Conservation (phyloP, 2,329 filamentous ascomycete genomes). For the Saccharata proteae region DNA sequence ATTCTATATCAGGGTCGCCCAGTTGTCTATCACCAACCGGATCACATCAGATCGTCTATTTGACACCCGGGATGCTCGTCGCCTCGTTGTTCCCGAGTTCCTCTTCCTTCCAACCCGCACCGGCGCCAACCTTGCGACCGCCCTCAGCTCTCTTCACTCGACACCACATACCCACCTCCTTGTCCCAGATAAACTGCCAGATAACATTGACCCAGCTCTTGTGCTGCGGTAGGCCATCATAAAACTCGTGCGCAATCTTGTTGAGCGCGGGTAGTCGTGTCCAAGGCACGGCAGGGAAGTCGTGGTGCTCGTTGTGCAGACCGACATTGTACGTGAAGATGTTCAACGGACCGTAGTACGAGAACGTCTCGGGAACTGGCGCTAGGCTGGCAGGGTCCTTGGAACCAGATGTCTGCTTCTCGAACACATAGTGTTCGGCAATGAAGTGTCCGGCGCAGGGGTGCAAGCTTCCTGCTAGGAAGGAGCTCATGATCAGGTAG, state of each 20-base stretch:
- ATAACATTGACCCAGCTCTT: conserved; percentile 86
- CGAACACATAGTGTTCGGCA: conserved; percentile 65
- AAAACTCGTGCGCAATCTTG: conserved; percentile 79
- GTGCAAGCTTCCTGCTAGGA: conserved; percentile 87
- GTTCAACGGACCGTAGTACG: conserved; percentile 91
- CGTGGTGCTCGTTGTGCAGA: conserved; percentile 96
- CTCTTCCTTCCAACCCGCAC: conserved; percentile 31
- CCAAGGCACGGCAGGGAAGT: conserved; percentile 96
- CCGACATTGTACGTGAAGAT: conserved; percentile 93
- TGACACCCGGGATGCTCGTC: conserved; percentile 31
- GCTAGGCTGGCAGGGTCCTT: conserved; percentile 37
- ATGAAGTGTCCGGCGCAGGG: conserved; percentile 97
- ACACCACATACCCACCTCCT: conserved; percentile 79
- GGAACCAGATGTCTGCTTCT: conserved; percentile 39
- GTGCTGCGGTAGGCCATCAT: conserved; percentile 74
- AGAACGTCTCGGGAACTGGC: conserved; percentile 80
- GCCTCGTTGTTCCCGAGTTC: conserved; percentile 36
- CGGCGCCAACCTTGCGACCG: conserved; percentile 44
- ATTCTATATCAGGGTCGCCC: too few relatives aligned
- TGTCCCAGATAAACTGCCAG: conserved; percentile 90
- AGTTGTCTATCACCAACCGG: too few relatives aligned
- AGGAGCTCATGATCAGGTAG: conserved; percentile 81
- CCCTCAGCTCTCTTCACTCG: conserved; percentile 86
- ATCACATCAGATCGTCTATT: conserved; percentile 9
- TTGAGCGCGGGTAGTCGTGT: conserved; percentile 69